Evolutionary conservation across 2,329 filamentous ascomycete genomes (phyloP).

Genomic region (Epichloe hybrida): DNA sequence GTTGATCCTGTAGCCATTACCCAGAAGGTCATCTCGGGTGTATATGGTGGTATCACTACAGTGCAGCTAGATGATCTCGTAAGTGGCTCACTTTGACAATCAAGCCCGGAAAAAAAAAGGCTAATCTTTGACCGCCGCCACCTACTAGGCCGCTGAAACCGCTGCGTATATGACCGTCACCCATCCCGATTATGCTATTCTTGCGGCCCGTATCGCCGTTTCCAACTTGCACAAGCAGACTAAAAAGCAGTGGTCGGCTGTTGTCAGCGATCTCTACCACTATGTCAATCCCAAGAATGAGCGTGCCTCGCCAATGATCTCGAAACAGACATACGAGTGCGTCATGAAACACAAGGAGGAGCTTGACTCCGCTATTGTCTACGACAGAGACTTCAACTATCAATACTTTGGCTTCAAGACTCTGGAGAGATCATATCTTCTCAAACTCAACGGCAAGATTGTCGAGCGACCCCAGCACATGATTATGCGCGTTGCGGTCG

Average conservation of each 20-base stretch:
- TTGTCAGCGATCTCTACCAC: slow-evolving; percentile 84
- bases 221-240: slow-evolving; percentile 99
- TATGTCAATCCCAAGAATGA: slow-evolving; percentile 93
- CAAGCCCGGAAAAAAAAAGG: not conserved
- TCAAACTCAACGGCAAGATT: slow-evolving; percentile 90
- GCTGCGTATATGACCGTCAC: slow-evolving; percentile 99
- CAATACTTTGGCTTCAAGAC: slow-evolving; percentile 99
- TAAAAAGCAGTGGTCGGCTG: slow-evolving; percentile 98
- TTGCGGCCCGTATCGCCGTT: slow-evolving; percentile 94
- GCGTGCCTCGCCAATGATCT: slow-evolving; percentile 83
- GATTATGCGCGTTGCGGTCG: slow-evolving; percentile 98
- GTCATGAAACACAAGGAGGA: slow-evolving; percentile 95
- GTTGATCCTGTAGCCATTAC: slow-evolving; percentile 97
- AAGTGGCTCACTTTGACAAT: slow-evolving; percentile 26
- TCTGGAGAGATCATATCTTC: slow-evolving; percentile 89
- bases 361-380: slow-evolving; percentile 96
- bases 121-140: not conserved
- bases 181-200: slow-evolving; percentile 96
- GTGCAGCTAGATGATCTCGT: slow-evolving; percentile 94
- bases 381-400: slow-evolving; percentile 99
- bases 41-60: slow-evolving; percentile 96
- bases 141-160: slow-evolving; percentile 77
- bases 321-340: slow-evolving; percentile 75
- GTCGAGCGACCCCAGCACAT: slow-evolving; percentile 97
- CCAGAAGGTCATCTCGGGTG: slow-evolving; percentile 97